Conservation (phyloP, 2,329 filamentous ascomycete species). For the Monosporascus sp. region DNA sequence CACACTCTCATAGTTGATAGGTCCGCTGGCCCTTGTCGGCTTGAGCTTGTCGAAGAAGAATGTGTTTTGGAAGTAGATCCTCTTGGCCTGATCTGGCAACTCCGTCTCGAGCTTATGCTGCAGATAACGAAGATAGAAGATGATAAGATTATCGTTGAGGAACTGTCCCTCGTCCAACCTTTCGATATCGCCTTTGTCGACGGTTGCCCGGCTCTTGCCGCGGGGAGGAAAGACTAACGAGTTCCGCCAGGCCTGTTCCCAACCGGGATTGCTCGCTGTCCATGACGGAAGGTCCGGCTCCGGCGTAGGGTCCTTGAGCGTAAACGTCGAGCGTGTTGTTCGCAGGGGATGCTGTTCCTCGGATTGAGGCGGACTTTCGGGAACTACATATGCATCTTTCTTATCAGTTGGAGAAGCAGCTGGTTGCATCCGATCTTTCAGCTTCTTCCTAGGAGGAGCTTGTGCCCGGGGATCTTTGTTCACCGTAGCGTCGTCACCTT, state of each 20-base stretch:
- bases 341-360: constrained; percentile 4
- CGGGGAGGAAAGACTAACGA: constrained; percentile 57
- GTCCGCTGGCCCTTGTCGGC: constrained; percentile 45
- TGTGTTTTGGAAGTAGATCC: constrained; percentile 85
- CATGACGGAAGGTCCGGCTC: constrained; percentile 33
- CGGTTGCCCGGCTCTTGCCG: constrained; percentile 56
- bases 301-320: constrained; percentile 10
- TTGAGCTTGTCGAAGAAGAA: constrained; percentile 83
- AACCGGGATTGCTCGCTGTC: constrained; percentile 46
- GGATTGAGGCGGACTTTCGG: constrained; percentile 1
- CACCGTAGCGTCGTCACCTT: background rate
- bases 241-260: constrained; percentile 48
- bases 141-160: constrained; percentile 88
- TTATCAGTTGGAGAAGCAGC: background rate
- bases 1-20: constrained; percentile 80
- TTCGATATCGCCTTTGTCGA: constrained; percentile 67
- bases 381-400: constrained; percentile 1
- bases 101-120: constrained; percentile 54
- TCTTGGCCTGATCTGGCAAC: constrained; percentile 50
- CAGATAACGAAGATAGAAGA: constrained; percentile 76
- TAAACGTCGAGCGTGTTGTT: constrained; percentile 16
- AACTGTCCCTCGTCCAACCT: constrained; percentile 80
- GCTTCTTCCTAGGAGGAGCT: constrained; percentile 4
- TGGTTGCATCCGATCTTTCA: constrained; percentile 17
- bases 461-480: background rate